Evolutionary conservation across 2,329 filamentous ascomycete species (phyloP).

Genomic region (Aspergillus niger): DNA sequence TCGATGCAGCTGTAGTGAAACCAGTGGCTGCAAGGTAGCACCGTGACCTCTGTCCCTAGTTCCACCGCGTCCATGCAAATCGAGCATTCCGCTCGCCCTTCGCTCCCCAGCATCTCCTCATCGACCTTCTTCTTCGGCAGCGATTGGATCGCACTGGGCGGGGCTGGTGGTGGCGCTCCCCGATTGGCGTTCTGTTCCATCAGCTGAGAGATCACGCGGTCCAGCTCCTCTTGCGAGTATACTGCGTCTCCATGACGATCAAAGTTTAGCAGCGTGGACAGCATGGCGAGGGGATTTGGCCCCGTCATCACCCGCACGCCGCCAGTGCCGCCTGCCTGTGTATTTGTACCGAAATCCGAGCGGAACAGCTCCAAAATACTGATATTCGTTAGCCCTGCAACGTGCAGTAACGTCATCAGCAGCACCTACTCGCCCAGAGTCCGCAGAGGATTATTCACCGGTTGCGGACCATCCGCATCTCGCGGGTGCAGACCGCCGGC

Average conservation of each 20-base stretch:
- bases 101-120: slow-evolving; percentile 67
- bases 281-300: slow-evolving; percentile 49
- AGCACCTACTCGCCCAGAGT: slow-evolving; percentile 52
- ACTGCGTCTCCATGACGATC: slow-evolving; percentile 72
- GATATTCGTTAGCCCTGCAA: neutral
- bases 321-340: slow-evolving; percentile 17
- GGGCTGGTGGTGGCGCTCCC: slow-evolving; percentile 79
- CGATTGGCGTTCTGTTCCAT: slow-evolving; percentile 78
- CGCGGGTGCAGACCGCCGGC: slow-evolving; percentile 49
- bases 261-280: slow-evolving; percentile 44
- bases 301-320: slow-evolving; percentile 26
- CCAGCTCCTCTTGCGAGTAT: slow-evolving; percentile 85
- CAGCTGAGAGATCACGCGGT: slow-evolving; percentile 81
- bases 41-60: slow-evolving; percentile 70
- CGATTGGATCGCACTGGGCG: slow-evolving; percentile 70
- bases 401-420: neutral
- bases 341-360: slow-evolving; percentile 21
- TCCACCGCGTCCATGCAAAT: slow-evolving; percentile 90
- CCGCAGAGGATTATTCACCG: slow-evolving; percentile 48
- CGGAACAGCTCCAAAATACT: slow-evolving; percentile 35
- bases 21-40: slow-evolving; percentile 88
- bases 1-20: slow-evolving; percentile 83
- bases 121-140: slow-evolving; percentile 73
- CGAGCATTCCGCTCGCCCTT: slow-evolving; percentile 76
- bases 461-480: slow-evolving; percentile 54